Percentiles rank a stretch among this genome's conserved stretches.
Evolutionary conservation across 2,329 filamentous ascomycete genomes (phyloP).

Genomic region (Westerdykella sp.): DNA sequence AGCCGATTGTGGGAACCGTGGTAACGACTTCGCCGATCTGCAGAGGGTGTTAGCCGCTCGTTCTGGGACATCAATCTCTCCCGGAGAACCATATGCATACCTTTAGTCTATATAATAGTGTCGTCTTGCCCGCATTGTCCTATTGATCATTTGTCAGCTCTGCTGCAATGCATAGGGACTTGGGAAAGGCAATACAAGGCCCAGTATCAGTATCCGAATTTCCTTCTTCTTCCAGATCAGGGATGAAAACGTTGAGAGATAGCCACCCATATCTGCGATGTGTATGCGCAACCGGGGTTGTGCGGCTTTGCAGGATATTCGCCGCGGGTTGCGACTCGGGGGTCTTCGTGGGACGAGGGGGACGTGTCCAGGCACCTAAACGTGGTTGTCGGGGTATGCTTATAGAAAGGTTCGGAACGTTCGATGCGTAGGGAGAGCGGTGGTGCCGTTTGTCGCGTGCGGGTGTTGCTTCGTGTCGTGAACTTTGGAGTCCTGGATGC

Average conservation of each 20-base stretch:
- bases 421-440: too few relatives aligned
- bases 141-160: constrained; percentile 35
- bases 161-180: not conserved
- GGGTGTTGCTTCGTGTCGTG: too few relatives aligned
- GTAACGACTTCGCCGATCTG: constrained; percentile 98
- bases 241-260: constrained; percentile 24
- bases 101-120: constrained; percentile 91
- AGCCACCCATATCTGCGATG: constrained; percentile 21
- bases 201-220: constrained; percentile 90
- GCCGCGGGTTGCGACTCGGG: too few relatives aligned
- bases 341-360: too few relatives aligned
- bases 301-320: too few relatives aligned
- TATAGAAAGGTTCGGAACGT: too few relatives aligned
- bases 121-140: constrained; percentile 99
- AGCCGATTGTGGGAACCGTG: constrained; percentile 97
- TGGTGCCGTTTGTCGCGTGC: too few relatives aligned
- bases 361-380: too few relatives aligned
- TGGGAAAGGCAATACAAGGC: constrained; percentile 60
- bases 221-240: constrained; percentile 83
- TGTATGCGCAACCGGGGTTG: too few relatives aligned
- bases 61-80: not conserved
- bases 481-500: too few relatives aligned
- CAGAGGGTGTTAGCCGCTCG: constrained; percentile 2
- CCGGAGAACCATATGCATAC: constrained; percentile 41
- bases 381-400: too few relatives aligned